phyloP scores from a whole-genome alignment of 495 filamentous ascomycete species.

The Neurospora sp. region DNA sequence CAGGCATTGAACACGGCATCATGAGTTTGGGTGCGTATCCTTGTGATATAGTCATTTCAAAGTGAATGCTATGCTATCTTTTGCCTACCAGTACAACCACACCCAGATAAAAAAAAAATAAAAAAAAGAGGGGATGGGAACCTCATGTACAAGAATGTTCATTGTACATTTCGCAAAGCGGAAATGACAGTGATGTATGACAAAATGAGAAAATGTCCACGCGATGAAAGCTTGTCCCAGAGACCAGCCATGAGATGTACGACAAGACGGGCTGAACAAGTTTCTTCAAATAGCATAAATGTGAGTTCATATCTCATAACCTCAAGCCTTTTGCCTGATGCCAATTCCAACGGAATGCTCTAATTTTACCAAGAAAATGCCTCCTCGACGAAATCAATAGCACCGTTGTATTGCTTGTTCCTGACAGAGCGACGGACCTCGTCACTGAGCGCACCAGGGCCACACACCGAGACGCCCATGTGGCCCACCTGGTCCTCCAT shows the following conservation, averaged over 20 bases:
- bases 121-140: not conserved
- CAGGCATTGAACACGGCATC: not conserved
- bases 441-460: conserved; percentile 80
- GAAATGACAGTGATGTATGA: not conserved
- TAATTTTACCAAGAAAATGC: conserved; percentile 70
- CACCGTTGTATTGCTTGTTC: conserved; percentile 49
- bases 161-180: not conserved
- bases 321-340: not conserved
- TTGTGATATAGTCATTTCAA: not conserved
- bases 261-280: not conserved
- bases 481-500: conserved; percentile 69
- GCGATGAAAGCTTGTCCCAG: not conserved
- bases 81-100: not conserved
- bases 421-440: conserved; percentile 70
- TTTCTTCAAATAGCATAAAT: not conserved
- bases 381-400: conserved; percentile 88
- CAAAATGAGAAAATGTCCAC: not conserved
- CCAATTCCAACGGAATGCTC: not conserved
- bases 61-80: not conserved
- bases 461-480: conserved; percentile 80
- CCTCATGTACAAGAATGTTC: not conserved
- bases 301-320: not conserved
- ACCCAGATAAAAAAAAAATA: not conserved
- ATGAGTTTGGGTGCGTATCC: not conserved
- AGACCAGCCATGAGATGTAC: not conserved